Evolutionary conservation across 345 rosid genomes (phyloP).

Genomic region (Citrus hindsii): DNA sequence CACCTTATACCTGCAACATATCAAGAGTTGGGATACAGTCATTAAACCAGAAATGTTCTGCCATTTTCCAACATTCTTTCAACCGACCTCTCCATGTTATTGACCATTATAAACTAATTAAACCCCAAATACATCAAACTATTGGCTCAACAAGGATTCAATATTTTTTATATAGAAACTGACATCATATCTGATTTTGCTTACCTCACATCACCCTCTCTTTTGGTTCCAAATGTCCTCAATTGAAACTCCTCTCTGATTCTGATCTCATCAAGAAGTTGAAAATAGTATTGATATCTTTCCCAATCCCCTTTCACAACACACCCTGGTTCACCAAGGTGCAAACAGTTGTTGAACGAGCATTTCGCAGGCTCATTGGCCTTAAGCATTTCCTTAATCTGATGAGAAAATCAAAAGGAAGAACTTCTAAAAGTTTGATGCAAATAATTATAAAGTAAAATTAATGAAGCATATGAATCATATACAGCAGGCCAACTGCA

Average conservation of each 20-base stretch:
- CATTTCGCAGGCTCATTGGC: conserved; percentile 51
- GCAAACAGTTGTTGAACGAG: conserved; percentile 79
- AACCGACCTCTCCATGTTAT: not conserved
- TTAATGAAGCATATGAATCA: conserved; percentile 1
- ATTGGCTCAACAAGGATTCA: not conserved
- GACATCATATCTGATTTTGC: not conserved
- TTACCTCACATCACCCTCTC: conserved; percentile 82
- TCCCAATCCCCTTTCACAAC: conserved; percentile 78
- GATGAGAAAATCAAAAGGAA: conserved; percentile 9
- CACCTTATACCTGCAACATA: conserved; percentile 55
- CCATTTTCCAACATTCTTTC: not conserved
- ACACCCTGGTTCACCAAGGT: conserved; percentile 87
- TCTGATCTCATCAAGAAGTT: conserved; percentile 84
- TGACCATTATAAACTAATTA: not conserved
- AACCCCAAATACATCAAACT: not conserved
- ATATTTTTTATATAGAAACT: not conserved
- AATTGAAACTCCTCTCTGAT: conserved; percentile 85
- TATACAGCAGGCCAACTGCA: not conserved
- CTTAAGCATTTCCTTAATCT: conserved; percentile 47
- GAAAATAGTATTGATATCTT: conserved; percentile 74
- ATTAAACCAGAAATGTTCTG: not conserved
- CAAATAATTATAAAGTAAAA: not conserved
- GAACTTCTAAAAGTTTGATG: not conserved
- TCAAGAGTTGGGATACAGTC: not conserved
- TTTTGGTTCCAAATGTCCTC: conserved; percentile 88